phyloP scores from a whole-genome alignment of 2,329 filamentous ascomycete species.

The Penicillium janthinellum region DNA sequence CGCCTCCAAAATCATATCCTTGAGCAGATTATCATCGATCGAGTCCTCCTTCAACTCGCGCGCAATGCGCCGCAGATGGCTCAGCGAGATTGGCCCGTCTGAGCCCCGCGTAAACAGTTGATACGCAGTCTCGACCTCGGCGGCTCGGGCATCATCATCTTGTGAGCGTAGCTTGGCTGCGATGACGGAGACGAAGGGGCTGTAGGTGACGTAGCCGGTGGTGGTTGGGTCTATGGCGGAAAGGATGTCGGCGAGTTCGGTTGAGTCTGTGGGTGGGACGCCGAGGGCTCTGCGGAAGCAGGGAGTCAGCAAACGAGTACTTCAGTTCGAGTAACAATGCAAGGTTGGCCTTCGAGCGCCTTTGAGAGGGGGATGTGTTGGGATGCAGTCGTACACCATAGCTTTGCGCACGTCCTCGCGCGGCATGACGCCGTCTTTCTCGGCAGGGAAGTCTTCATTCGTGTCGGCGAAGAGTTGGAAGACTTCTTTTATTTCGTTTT shows the following conservation, averaged over 20 bases:
- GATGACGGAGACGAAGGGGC: constrained; percentile 82
- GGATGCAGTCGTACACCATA: constrained; percentile 61
- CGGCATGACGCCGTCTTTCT: constrained; percentile 71
- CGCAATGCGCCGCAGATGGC: constrained; percentile 76
- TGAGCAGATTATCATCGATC: constrained; percentile 77
- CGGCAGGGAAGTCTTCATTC: constrained; percentile 64
- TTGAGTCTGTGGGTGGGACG: constrained; percentile 63
- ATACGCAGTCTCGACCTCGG: constrained; percentile 81
- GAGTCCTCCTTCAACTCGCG: constrained; percentile 75
- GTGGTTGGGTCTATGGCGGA: constrained; percentile 80
- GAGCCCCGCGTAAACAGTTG: constrained; percentile 67
- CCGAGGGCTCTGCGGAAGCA: constrained; percentile 70
- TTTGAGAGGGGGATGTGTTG: neutral
- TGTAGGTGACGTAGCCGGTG: constrained; percentile 76
- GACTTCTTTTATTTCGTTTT: constrained; percentile 87
- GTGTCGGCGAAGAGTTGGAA: constrained; percentile 72
- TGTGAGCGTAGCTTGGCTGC: constrained; percentile 76
- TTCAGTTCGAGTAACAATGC: no score
- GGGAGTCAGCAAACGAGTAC: neutral
- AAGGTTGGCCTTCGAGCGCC: neutral
- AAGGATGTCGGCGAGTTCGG: constrained; percentile 75
- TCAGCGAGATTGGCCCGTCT: constrained; percentile 71
- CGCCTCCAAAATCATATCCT: constrained; percentile 94
- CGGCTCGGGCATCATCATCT: constrained; percentile 57
- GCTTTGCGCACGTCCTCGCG: constrained; percentile 70